Evolutionary conservation across 2,329 filamentous ascomycete species (phyloP).

Genomic region (Parastagonospora nodorum): DNA sequence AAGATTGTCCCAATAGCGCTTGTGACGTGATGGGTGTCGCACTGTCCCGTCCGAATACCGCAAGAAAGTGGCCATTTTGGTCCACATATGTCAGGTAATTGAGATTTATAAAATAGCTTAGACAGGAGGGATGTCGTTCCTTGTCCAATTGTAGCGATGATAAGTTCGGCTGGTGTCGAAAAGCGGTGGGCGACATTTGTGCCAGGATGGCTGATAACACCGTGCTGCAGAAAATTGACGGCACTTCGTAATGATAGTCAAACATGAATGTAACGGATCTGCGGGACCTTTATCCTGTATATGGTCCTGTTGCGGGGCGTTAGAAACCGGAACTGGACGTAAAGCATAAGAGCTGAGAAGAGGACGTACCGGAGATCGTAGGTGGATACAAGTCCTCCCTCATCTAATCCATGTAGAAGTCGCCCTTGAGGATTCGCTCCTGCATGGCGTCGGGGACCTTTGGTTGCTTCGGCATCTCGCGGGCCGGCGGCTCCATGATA

Average conservation of each 20-base stretch:
- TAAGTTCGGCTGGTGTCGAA: background rate
- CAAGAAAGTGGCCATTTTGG: too few species aligned
- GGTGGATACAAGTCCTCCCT: background rate
- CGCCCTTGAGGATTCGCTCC: slow-evolving; percentile 94
- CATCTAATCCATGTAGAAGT: slow-evolving; percentile 92
- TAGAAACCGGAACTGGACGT: slow-evolving; percentile 2
- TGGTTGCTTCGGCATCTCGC: slow-evolving; percentile 63
- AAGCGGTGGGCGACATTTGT: too few species aligned
- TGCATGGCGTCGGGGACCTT: slow-evolving; percentile 83
- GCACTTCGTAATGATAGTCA: slow-evolving; percentile 15
- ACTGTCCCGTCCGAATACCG: too few species aligned
- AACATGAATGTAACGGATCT: slow-evolving; percentile 19
- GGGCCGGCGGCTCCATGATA: slow-evolving; percentile 62
- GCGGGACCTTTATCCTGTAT: slow-evolving; percentile 9
- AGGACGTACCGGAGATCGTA: slow-evolving; percentile 21
- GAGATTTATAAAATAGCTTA: too few species aligned
- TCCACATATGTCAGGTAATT: too few species aligned
- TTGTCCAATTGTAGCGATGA: too few species aligned
- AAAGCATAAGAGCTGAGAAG: background rate
- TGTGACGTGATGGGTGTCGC: background rate
- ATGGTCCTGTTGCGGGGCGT: slow-evolving; percentile 9
- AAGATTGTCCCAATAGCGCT: background rate
- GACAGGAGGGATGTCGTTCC: too few species aligned
- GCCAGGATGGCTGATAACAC: too few species aligned
- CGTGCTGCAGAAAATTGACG: too few species aligned